Percentiles rank a stretch among this genome's conserved stretches.
phyloP scores from a whole-genome alignment of 2,329 filamentous ascomycete species.

The Hortaea sp. region DNA sequence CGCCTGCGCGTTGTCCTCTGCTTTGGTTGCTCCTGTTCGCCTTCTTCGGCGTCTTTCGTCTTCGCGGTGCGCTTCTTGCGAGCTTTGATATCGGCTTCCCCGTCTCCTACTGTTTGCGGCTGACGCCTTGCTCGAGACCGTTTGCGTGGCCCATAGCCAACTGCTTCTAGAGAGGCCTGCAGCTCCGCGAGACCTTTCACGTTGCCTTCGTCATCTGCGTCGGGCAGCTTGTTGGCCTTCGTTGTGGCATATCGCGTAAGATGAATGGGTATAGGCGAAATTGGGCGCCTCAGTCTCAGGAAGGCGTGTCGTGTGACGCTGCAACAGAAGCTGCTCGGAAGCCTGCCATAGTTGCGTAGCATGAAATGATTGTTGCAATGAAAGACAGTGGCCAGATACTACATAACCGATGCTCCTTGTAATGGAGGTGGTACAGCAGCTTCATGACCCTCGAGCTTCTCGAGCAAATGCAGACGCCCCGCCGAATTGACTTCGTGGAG shows the following conservation, averaged over 20 bases:
- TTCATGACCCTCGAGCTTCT: too few species aligned
- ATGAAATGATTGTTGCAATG: conserved; percentile 1
- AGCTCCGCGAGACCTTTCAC: background rate
- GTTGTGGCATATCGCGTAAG: background rate
- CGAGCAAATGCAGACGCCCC: too few species aligned
- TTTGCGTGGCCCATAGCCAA: background rate
- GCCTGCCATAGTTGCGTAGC: conserved; percentile 7
- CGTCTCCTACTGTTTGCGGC: too few species aligned
- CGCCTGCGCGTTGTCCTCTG: too few species aligned
- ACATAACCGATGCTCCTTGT: background rate
- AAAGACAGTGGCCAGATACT: background rate
- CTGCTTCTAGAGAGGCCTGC: conserved; percentile 2
- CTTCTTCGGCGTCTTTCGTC: background rate
- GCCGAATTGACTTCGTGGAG: background rate
- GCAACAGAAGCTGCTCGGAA: background rate
- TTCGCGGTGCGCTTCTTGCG: background rate
- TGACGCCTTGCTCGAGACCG: background rate
- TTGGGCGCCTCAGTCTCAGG: too few species aligned
- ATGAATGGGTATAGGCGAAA: too few species aligned
- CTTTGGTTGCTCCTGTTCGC: too few species aligned
- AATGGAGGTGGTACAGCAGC: too few species aligned
- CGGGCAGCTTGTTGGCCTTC: background rate
- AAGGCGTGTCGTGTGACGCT: too few species aligned
- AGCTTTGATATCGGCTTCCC: background rate
- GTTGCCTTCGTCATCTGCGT: background rate